phyloP scores from a whole-genome alignment of 768 basidiomycete genomes.

The Suillus americanus region DNA sequence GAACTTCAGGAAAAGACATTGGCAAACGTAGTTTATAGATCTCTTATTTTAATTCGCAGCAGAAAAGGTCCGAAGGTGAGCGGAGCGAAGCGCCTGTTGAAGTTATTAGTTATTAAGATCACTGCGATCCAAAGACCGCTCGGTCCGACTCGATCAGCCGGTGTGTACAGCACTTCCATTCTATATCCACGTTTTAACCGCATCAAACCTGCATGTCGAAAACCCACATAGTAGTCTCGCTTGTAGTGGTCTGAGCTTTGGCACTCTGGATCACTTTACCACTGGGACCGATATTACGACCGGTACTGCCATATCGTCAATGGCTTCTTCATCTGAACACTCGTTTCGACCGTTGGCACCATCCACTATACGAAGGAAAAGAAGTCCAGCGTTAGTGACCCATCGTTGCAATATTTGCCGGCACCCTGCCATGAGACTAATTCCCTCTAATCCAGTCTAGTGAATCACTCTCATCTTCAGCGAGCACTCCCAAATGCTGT shows the following conservation, averaged over 20 bases:
- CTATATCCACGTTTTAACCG: background rate
- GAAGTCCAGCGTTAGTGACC: background rate
- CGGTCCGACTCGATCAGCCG: background rate
- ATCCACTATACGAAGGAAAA: background rate
- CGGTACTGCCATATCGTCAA: background rate
- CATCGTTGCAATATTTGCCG: background rate
- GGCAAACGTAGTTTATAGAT: too few relatives aligned
- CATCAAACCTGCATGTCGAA: background rate
- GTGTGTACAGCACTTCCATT: background rate
- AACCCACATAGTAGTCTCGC: background rate
- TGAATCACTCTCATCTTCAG: background rate
- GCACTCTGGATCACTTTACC: background rate
- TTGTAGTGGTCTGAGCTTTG: background rate
- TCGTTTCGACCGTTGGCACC: constrained; percentile 1
- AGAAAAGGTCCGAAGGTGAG: too few relatives aligned
- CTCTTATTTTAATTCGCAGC: too few relatives aligned
- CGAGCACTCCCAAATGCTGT: background rate
- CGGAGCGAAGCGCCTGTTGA: too few relatives aligned
- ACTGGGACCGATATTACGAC: background rate
- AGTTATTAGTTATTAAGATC: too few relatives aligned
- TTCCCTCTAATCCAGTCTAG: background rate
- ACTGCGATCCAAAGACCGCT: background rate
- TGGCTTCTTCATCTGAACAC: background rate
- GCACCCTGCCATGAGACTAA: background rate
- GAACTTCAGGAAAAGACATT: too few relatives aligned